phyloP scores from a whole-genome alignment of 1,139 yeast genomes.

The Suhomyces atakaporum region DNA sequence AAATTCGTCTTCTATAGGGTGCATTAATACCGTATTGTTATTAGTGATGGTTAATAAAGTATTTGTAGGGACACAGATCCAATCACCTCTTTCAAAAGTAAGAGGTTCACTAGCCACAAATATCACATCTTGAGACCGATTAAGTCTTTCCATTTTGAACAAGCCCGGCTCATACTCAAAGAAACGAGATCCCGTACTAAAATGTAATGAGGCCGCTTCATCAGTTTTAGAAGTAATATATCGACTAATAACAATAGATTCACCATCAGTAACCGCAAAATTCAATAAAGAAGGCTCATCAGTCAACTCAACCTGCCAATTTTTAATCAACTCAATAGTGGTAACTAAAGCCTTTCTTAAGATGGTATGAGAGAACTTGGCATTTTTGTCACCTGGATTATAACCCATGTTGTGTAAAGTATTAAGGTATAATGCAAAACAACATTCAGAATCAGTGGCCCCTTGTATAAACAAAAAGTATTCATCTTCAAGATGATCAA shows the following conservation, averaged over 20 bases:
- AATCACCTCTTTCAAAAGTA: slow-evolving; percentile 94
- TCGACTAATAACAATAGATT: slow-evolving; percentile 82
- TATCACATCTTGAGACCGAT: slow-evolving; percentile 90
- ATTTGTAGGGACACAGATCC: slow-evolving; percentile 97
- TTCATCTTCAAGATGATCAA: slow-evolving; percentile 74
- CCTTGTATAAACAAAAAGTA: slow-evolving; percentile 85
- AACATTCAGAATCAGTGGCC: slow-evolving; percentile 93
- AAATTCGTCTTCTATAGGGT: slow-evolving; percentile 89
- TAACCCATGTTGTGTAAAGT: slow-evolving; percentile 73
- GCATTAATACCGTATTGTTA: slow-evolving; percentile 79
- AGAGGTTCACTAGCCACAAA: slow-evolving; percentile 96
- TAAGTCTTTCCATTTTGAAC: slow-evolving; percentile 90
- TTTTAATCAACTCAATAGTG: slow-evolving; percentile 72
- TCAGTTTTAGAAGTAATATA: slow-evolving; percentile 87
- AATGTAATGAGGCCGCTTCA: slow-evolving; percentile 95
- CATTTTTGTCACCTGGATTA: slow-evolving; percentile 52
- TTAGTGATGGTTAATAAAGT: slow-evolving; percentile 80
- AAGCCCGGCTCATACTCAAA: slow-evolving; percentile 88
- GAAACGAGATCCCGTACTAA: slow-evolving; percentile 90
- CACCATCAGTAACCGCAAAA: slow-evolving; percentile 94
- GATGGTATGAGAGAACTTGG: slow-evolving; percentile 50
- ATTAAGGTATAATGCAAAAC: slow-evolving; percentile 86
- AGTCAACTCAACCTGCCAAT: slow-evolving; percentile 54
- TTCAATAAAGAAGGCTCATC: slow-evolving; percentile 84
- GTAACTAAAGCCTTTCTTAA: slow-evolving; percentile 69